Conservation (phyloP, 2,329 filamentous ascomycete genomes). For the Fusarium phyllophilum region DNA sequence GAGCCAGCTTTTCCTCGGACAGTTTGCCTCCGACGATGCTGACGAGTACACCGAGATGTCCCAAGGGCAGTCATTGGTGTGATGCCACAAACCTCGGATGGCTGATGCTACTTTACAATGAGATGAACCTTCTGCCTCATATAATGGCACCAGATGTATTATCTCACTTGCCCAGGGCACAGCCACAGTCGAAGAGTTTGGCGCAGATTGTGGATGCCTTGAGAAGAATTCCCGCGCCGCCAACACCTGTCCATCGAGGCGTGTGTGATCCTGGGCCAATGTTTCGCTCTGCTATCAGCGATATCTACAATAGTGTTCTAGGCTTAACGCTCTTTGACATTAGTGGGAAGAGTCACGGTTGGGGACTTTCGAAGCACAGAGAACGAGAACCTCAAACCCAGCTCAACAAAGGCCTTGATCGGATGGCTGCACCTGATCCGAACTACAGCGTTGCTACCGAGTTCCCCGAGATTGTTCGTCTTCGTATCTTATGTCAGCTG, state of each 20-base stretch:
- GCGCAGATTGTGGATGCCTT: conserved; percentile 58
- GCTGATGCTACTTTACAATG: conserved; percentile 62
- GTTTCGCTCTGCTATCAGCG: conserved; percentile 59
- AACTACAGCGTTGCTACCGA: conserved; percentile 48
- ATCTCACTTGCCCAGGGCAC: conserved; percentile 36
- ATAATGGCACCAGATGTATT: conserved; percentile 50
- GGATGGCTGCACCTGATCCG: conserved; percentile 49
- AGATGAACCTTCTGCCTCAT: conserved; percentile 56
- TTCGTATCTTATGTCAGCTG: conserved; percentile 54
- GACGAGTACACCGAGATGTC: conserved; percentile 57
- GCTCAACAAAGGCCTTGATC: conserved; percentile 41
- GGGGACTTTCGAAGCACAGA: conserved; percentile 57
- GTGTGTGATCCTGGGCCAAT: conserved; percentile 62
- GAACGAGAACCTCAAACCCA: conserved; percentile 51
- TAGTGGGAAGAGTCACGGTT: conserved; percentile 59
- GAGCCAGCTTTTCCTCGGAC: conserved; percentile 31
- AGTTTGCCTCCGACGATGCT: conserved; percentile 40
- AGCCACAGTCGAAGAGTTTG: conserved; percentile 52
- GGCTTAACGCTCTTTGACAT: conserved; percentile 62
- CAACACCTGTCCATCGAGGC: conserved; percentile 53
- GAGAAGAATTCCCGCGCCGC: conserved; percentile 56
- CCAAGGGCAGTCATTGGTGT: conserved; percentile 60
- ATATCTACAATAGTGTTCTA: conserved; percentile 62
- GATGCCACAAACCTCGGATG: conserved; percentile 65
- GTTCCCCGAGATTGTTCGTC: conserved; percentile 51